These are phyloP conservation scores for Mortierella sp. DNA, from an alignment of 371 early-diverging fungal species.

Conservation along the genomic window DNA sequence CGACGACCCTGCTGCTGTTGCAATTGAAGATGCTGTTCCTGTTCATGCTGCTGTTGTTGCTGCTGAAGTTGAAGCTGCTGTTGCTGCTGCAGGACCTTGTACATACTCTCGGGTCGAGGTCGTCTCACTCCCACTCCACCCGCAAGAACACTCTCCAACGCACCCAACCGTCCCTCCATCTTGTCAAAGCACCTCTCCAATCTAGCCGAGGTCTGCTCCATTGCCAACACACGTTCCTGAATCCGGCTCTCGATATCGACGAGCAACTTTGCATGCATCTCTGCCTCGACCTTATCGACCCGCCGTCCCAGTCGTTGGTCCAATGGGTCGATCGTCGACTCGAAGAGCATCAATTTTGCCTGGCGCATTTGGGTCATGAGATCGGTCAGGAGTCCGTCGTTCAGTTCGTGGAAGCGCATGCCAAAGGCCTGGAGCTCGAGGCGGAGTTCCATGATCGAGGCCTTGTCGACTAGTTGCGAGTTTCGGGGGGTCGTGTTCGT, in stretches of 20 bases:
- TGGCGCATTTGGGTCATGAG: conserved; percentile 40
- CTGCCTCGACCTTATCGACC: conserved; percentile 31
- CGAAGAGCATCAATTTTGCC: conserved; percentile 29
- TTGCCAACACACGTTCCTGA: conserved; percentile 43
- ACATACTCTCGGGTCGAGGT: conserved; percentile 27
- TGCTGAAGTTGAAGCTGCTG: conserved; percentile 17
- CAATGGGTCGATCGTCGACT: conserved; percentile 13
- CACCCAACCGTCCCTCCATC: conserved; percentile 42
- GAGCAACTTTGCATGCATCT: conserved; percentile 32
- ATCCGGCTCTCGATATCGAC: conserved; percentile 35
- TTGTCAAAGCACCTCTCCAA: conserved; percentile 40
- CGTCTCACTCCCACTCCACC: background rate
- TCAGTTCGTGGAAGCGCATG: conserved; percentile 34
- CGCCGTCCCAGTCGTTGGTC: conserved; percentile 17
- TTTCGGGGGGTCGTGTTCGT: background rate
- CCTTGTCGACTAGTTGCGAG: conserved; percentile 12
- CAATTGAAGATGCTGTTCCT: background rate
- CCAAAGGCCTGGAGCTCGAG: conserved; percentile 34
- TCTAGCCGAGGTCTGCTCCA: conserved; percentile 35
- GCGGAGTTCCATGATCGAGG: conserved; percentile 30
- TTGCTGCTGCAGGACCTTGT: conserved; percentile 16
- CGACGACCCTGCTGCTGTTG: background rate
- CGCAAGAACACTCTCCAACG: conserved; percentile 31
- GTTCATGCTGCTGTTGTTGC: background rate
- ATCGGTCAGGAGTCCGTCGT: conserved; percentile 41